Evolutionary conservation across 495 filamentous ascomycete species (phyloP).

Genomic region (Tuber brumale): DNA sequence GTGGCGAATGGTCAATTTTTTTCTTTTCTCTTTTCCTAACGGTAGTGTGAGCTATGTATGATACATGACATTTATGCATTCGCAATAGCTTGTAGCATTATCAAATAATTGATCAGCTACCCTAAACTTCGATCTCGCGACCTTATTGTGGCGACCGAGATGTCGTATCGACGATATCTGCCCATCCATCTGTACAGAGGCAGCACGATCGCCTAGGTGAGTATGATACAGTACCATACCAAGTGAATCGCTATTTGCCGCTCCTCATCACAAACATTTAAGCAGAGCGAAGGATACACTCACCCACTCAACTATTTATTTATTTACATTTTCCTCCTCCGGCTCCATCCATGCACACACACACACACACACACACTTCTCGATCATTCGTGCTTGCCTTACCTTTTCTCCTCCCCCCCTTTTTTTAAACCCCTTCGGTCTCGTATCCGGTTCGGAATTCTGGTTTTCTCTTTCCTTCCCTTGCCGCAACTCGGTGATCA

Average conservation of each 20-base stretch:
- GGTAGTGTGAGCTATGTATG: not conserved
- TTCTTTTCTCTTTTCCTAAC: not conserved
- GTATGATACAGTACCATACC: not conserved
- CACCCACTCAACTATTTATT: not conserved
- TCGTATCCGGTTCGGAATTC: no score
- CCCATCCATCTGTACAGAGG: not conserved
- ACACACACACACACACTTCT: no score
- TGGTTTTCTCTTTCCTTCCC: no score
- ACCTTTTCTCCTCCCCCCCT: no score
- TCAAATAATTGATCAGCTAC: not conserved
- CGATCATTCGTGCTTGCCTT: no score
- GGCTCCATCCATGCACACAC: no score
- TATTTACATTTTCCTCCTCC: no score
- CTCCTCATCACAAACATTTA: not conserved
- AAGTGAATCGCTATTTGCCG: no score
- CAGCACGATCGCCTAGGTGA: not conserved
- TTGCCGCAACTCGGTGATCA: no score
- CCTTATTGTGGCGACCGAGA: not conserved
- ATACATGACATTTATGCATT: not conserved
- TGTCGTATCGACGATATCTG: no score
- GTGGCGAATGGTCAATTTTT: not conserved
- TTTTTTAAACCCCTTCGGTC: no score
- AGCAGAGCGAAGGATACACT: not conserved
- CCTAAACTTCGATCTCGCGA: not conserved
- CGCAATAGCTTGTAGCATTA: not conserved